Conservation (phyloP, 1,284 basidiomycete genomes). For the Vanrija humicola region DNA sequence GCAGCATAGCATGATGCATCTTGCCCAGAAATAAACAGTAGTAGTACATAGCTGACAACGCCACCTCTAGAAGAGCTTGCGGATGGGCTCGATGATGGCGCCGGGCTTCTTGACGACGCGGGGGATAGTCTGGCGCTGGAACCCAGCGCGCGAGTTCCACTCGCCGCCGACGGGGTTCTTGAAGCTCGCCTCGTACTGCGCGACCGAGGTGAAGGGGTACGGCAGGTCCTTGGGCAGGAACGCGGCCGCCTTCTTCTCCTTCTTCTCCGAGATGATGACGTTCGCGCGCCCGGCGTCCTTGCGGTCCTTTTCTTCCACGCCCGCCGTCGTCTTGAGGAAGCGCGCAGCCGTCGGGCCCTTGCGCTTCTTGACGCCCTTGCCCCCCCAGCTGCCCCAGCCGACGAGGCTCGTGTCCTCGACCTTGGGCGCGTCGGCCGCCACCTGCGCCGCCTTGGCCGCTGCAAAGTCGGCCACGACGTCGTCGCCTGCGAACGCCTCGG, state of each 20-base stretch:
- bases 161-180: constrained; percentile 77
- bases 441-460: constrained; percentile 71
- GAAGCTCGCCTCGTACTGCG: constrained; percentile 83
- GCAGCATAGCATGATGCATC: not conserved
- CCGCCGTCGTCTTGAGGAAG: constrained; percentile 73
- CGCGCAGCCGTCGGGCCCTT: constrained; percentile 51
- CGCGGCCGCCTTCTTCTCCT: constrained; percentile 86
- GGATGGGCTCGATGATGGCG: constrained; percentile 67
- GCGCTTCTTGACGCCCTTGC: constrained; percentile 58
- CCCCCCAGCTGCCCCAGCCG: constrained; percentile 96
- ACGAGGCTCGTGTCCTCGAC: constrained; percentile 85
- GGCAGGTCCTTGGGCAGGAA: constrained; percentile 87
- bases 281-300: constrained; percentile 79
- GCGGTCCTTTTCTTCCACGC: constrained; percentile 70
- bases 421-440: constrained; percentile 76
- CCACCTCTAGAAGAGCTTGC: constrained; percentile 55
- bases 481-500: constrained; percentile 92
- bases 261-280: constrained; percentile 90
- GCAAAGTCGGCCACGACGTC: constrained; percentile 83
- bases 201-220: constrained; percentile 84
- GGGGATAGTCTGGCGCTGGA: constrained; percentile 79
- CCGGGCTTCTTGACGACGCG: constrained; percentile 83
- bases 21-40: not conserved
- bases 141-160: constrained; percentile 88
- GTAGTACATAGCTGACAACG: not conserved